Evolutionary conservation across 31 red algal species (phyloP).

Genomic region (Odonthalia washingtoniensis): DNA sequence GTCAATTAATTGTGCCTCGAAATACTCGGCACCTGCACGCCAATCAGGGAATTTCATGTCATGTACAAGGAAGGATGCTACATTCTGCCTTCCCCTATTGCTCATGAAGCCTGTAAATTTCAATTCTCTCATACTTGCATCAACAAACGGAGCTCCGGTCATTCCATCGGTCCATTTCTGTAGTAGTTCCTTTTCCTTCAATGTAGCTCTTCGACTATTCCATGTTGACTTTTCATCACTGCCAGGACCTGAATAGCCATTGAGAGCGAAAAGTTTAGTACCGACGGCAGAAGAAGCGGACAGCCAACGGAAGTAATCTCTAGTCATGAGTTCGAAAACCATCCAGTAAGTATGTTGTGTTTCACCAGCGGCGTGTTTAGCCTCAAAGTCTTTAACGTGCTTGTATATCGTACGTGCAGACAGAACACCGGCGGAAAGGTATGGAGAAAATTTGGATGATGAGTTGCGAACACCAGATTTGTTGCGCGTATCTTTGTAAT

Average conservation of each 20-base stretch:
- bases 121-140: constrained; percentile 96
- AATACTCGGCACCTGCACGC: constrained; percentile 94
- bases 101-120: constrained; percentile 81
- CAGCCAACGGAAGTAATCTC: constrained; percentile 84
- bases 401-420: constrained; percentile 81
- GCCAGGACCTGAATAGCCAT: constrained; percentile 48
- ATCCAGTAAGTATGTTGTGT: constrained; percentile 79
- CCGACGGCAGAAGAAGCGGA: constrained; percentile 73
- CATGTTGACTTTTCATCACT: constrained; percentile 27
- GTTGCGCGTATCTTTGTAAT: constrained; percentile 78
- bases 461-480: constrained; percentile 59
- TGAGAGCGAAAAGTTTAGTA: constrained; percentile 67
- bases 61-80: constrained; percentile 92
- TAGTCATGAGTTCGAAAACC: constrained; percentile 82
- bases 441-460: constrained; percentile 88
- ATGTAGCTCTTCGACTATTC: background rate
- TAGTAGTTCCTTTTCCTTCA: constrained; percentile 54
- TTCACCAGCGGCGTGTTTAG: constrained; percentile 35
- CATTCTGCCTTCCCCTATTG: constrained; percentile 85
- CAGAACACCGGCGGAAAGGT: constrained; percentile 83
- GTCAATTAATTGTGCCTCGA: constrained; percentile 90
- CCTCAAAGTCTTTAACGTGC: constrained; percentile 67
- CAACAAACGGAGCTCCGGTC: constrained; percentile 92
- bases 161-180: constrained; percentile 79
- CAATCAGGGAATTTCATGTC: constrained; percentile 90